Evolutionary conservation across 352 stramenopile genomes (phyloP).

Genomic region (Phytophthora rubi): DNA sequence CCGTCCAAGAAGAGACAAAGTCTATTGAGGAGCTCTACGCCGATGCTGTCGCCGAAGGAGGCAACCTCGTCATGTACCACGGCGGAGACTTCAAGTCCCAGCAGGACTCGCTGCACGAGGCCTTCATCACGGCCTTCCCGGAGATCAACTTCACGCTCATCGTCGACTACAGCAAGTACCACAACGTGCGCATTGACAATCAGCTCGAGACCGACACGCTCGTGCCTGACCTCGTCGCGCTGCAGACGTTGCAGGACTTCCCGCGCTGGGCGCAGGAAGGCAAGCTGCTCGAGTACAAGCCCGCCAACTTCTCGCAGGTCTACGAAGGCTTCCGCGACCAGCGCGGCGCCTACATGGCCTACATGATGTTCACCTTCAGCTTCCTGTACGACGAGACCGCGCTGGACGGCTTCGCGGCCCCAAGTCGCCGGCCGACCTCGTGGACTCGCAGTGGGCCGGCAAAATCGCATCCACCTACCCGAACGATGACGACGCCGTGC

Average conservation of each 20-base stretch:
- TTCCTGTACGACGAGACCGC: conserved; percentile 43
- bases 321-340: conserved; percentile 51
- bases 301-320: conserved; percentile 57
- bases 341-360: conserved; percentile 44
- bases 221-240: conserved; percentile 47
- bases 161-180: conserved; percentile 65
- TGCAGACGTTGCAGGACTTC: conserved; percentile 68
- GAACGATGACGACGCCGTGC: conserved; percentile 54
- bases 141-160: conserved; percentile 68
- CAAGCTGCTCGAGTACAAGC: conserved; percentile 64
- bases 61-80: conserved; percentile 56
- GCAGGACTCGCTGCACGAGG: conserved; percentile 28
- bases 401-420: conserved; percentile 21
- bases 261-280: conserved; percentile 48
- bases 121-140: conserved; percentile 45
- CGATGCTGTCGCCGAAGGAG: conserved; percentile 58
- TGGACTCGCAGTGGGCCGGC: conserved; percentile 41
- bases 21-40: conserved; percentile 51
- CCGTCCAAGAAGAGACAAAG: conserved; percentile 51
- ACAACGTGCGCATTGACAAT: conserved; percentile 71
- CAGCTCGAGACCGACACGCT: conserved; percentile 53
- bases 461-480: conserved; percentile 58
- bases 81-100: conserved; percentile 45
- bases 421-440: conserved; percentile 36
- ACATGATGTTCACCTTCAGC: conserved; percentile 51